Evolutionary conservation across 768 basidiomycete species (phyloP), one percentile per base, ranked within the genome.

Genomic region (Suillus alpinus): DNA sequence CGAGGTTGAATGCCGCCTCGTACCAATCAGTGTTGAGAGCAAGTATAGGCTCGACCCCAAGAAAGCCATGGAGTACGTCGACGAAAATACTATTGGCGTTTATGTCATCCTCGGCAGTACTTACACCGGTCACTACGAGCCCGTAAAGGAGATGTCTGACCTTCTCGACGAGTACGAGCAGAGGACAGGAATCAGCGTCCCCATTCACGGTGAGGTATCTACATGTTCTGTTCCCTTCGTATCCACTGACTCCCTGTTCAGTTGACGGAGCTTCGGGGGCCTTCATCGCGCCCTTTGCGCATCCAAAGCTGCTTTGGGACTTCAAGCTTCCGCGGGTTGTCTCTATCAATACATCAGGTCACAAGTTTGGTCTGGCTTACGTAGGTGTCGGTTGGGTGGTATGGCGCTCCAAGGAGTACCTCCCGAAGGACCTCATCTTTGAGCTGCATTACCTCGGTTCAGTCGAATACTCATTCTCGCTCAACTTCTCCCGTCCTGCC

Each of bases 111-210:
- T 85, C 29, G 81, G 79, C 36, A 78, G 88, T 80, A 83, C 80
- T 29, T 81, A 79, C 64, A 84, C 83, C 6, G 83, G 81, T n/a
- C 78, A 78, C 65, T 85, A 80, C 67, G 95, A 96, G 67, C 86
- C 89, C 13, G 94, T 97, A 36, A 83, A 91, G 70, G 91, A 88
- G 70, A 91, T 97, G 86, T 79, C 89, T 1, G 86, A 87, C 44
- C 80, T 91, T 10, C 77, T 94, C 72, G 80, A 81, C 76, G 80
- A 75, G 60, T 87, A 84, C 67, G 80, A 87, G 70, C 69, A 53
- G 20, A 66, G 73, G 62, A 81, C 78, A 0, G 81, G 80, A n/a
- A 70, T 60, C 62, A 72, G 70, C 52, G 76, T 81, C 36, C 79
- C 82, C 23, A 79, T 82, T 62, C 80, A 80, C 61, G 66, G 67